Conservation (phyloP, 768 basidiomycete species). For the Pisolithus tinctorius region DNA sequence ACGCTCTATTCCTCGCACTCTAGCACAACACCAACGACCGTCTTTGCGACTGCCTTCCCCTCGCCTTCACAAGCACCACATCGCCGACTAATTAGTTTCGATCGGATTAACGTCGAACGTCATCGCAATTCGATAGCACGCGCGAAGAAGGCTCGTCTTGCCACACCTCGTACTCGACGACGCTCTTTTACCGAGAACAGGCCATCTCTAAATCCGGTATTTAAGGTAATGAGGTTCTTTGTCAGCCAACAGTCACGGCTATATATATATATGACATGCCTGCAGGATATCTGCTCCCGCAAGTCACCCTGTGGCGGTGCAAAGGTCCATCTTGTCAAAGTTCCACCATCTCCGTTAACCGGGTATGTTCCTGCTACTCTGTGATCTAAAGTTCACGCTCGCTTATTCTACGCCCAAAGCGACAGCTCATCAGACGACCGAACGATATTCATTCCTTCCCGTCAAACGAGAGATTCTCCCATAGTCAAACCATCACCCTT, state of each 20-base stretch:
- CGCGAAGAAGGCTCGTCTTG: slow-evolving; percentile 24
- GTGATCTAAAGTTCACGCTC: neutral
- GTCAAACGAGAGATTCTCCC: slow-evolving; percentile 11
- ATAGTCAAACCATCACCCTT: slow-evolving; percentile 22
- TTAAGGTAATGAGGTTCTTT: slow-evolving; percentile 15
- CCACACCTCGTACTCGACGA: slow-evolving; percentile 22
- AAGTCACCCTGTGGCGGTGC: slow-evolving; percentile 14
- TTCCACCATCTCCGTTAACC: slow-evolving; percentile 20
- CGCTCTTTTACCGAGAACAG: slow-evolving; percentile 16
- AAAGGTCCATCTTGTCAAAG: slow-evolving; percentile 21
- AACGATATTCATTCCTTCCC: slow-evolving; percentile 22
- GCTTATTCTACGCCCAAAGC: slow-evolving; percentile 8
- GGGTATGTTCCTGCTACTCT: slow-evolving; percentile 9
- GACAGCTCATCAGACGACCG: slow-evolving; percentile 14
- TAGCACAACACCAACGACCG: slow-evolving; percentile 24
- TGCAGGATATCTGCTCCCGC: slow-evolving; percentile 19
- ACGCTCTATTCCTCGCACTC: slow-evolving; percentile 30
- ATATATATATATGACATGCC: slow-evolving; percentile 7
- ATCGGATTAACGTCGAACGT: slow-evolving; percentile 28
- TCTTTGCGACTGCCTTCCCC: slow-evolving; percentile 29
- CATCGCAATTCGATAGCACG: slow-evolving; percentile 29
- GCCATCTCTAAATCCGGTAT: slow-evolving; percentile 17
- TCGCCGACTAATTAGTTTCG: slow-evolving; percentile 24
- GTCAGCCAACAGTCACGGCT: neutral
- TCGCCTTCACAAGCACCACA: slow-evolving; percentile 28